phyloP scores from a whole-genome alignment of 1,284 basidiomycete species.

The Fomitiporia mediterranea region DNA sequence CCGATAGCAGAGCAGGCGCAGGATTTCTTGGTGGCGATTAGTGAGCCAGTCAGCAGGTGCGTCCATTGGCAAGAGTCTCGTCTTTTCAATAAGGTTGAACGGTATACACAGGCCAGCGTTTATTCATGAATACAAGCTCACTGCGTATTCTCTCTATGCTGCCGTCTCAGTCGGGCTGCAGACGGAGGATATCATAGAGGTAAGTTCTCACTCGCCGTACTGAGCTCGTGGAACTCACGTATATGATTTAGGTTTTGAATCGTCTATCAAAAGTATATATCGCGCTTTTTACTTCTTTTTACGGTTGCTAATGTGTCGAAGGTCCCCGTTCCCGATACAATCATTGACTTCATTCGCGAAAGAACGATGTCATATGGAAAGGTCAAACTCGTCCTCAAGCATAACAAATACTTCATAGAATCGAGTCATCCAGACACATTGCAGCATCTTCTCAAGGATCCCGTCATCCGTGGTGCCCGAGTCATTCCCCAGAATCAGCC shows the following conservation, averaged over 20 bases:
- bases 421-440: conserved; percentile 90
- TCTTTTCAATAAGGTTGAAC: conserved; percentile 25
- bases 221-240: conserved; percentile 23
- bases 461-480: conserved; percentile 76
- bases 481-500: conserved; percentile 51
- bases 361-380: conserved; percentile 94
- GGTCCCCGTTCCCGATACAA: conserved; percentile 85
- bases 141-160: conserved; percentile 95
- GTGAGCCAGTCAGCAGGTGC: conserved; percentile 97
- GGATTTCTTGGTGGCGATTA: conserved; percentile 97
- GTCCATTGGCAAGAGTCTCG: conserved; percentile 28
- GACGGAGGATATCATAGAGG: conserved; percentile 98
- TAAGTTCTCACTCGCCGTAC: conserved; percentile 40
- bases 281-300: neutral
- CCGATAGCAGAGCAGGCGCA: conserved; percentile 98
- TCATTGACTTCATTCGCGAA: conserved; percentile 81
- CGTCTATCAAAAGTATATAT: conserved; percentile 74
- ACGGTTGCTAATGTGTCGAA: conserved; percentile 30
- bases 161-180: conserved; percentile 98
- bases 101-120: conserved; percentile 76
- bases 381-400: conserved; percentile 94
- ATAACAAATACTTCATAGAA: conserved; percentile 95
- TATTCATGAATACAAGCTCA: conserved; percentile 99
- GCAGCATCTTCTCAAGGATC: conserved; percentile 81
- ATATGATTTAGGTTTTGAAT: conserved; percentile 62